A percentile compares a stretch with the other conserved stretches of the same genome.
Conservation (phyloP, 345 rosid genomes). For the Eucalyptus pauciflora region DNA sequence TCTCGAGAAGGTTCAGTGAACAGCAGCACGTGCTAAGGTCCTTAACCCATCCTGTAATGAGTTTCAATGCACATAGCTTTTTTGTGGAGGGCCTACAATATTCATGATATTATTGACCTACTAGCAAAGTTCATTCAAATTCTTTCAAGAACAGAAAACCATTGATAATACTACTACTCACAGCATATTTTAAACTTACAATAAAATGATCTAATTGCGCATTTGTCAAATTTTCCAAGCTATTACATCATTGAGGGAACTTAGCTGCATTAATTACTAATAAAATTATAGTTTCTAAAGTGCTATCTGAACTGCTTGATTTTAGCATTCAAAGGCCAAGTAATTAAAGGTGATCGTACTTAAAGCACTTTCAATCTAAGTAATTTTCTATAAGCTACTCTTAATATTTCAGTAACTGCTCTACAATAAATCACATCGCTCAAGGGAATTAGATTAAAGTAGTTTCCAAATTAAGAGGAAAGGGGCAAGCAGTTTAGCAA, state of each 20-base stretch:
- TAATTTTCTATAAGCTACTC: neutral
- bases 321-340: neutral
- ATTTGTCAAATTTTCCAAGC: neutral
- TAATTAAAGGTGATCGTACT: neutral
- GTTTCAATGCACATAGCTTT: neutral
- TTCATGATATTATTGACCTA: neutral
- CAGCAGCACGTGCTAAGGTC: neutral
- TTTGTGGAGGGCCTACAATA: neutral
- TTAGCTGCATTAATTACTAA: neutral
- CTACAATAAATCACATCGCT: neutral
- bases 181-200: neutral
- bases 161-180: neutral
- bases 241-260: neutral
- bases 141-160: neutral
- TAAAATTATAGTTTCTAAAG: neutral
- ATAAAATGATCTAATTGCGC: neutral
- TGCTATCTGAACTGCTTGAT: neutral
- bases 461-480: neutral
- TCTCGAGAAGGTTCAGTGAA: neutral
- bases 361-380: neutral
- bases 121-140: neutral
- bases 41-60: neutral
- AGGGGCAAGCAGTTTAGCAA: neutral
- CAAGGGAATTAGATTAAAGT: neutral
- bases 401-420: neutral